These are phyloP conservation scores for Sindora glabra DNA, from an alignment of 306 rosid species.

Conservation along the genomic window DNA sequence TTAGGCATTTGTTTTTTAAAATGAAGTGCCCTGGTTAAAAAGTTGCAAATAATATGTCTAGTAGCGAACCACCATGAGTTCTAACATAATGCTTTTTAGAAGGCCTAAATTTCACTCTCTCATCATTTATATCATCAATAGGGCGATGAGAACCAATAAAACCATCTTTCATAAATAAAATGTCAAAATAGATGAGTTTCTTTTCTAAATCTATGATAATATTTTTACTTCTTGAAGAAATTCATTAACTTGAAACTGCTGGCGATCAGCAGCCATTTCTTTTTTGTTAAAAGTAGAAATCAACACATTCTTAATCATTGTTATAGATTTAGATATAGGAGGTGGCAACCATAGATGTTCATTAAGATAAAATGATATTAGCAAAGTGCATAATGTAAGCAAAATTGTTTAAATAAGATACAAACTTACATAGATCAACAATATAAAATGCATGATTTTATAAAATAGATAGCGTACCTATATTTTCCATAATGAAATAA, in stretches of 20 bases:
- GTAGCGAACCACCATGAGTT: slow-evolving; percentile 25
- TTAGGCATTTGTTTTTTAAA: too few relatives aligned
- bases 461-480: too few relatives aligned
- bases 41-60: slow-evolving; percentile 26
- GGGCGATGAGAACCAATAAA: slow-evolving; percentile 28
- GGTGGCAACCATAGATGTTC: slow-evolving; percentile 69
- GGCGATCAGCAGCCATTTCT: slow-evolving; percentile 45
- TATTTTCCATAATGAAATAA: too few relatives aligned
- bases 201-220: slow-evolving; percentile 54
- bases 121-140: slow-evolving; percentile 21
- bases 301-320: slow-evolving; percentile 52
- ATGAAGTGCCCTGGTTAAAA: too few relatives aligned
- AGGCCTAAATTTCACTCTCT: slow-evolving; percentile 12
- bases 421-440: too few relatives aligned
- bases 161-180: slow-evolving; percentile 39
- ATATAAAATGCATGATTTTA: too few relatives aligned
- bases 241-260: slow-evolving; percentile 76
- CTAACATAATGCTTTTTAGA: slow-evolving; percentile 30
- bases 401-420: too few relatives aligned
- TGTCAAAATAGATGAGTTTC: slow-evolving; percentile 51
- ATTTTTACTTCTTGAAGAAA: slow-evolving; percentile 55
- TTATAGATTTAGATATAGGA: slow-evolving; percentile 53
- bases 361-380: slow-evolving; percentile 69
- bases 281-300: slow-evolving; percentile 53
- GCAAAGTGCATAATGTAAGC: slow-evolving; percentile 71